Evolutionary conservation across 495 filamentous ascomycete species (phyloP), one percentile per base, ranked within the genome.

Genomic region (Jackrogersella minutella): DNA sequence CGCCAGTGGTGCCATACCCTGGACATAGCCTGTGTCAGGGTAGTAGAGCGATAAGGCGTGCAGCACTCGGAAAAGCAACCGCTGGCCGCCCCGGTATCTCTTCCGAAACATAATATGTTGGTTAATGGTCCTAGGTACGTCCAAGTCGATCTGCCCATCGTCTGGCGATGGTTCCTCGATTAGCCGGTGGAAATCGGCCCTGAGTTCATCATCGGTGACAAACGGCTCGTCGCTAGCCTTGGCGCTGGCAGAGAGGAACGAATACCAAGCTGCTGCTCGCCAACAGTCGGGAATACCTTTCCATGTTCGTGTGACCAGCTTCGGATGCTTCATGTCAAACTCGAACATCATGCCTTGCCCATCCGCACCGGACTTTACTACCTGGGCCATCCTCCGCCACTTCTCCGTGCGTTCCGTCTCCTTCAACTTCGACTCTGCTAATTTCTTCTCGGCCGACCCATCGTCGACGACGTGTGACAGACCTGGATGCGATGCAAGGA

Each of bases 251-350:
- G 88, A 85, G 5, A 99, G 83, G 76, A 99, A 99, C 5, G 93
- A 90, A 75, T 93, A 91, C 95, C 95, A 99, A 9, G 96, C 95
- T 4, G 92, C 91, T 24, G 90, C 84, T 19, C 95, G 88, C 95
- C 95, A 99, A 63, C 92, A 87, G 77, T 99, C 95, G 2, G 95
- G 95, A 61, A 99, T 97, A 31, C 95, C 95, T 78, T 99, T 99
- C 95, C 95, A 99, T 1, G 91, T 93, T 26, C 95, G 86, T 56
- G 92, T 88, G 44, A 97, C 90, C 13, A 99, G 77, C 73, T 97
- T 99, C 10, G 91, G 84, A 66, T 91, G 91, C 43, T 82, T 86
- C 11, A 85, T 87, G 75, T 97, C 92, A 73, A 99, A 99, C 26
- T 93, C 90, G 73, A 97, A 98, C 24, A 86, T 84, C 87, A 92